Evolutionary conservation across 1,139 yeast genomes (phyloP).

Genomic region (Keqinozyma sinolaborantium): DNA sequence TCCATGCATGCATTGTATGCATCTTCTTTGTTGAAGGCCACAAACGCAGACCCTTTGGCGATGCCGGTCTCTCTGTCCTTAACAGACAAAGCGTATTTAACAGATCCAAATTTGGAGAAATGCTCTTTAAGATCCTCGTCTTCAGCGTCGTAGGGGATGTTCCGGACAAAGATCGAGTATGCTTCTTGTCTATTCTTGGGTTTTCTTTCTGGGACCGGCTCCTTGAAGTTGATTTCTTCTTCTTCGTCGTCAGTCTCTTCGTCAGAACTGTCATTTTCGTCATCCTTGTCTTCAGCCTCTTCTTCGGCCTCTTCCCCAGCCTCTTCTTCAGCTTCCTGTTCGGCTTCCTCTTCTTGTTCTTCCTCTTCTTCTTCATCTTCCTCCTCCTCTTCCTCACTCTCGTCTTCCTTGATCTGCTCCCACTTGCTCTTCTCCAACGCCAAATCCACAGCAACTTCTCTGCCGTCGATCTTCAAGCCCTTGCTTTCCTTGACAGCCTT

Average conservation of each 20-base stretch:
- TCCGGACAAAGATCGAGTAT: constrained; percentile 79
- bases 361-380: constrained; percentile 24
- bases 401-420: constrained; percentile 44
- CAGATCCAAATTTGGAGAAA: constrained; percentile 79
- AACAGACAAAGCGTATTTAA: constrained; percentile 91
- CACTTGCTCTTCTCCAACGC: constrained; percentile 87
- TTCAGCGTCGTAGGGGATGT: constrained; percentile 93
- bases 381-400: constrained; percentile 37
- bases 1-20: constrained; percentile 67
- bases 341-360: constrained; percentile 21
- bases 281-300: constrained; percentile 30
- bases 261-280: constrained; percentile 31
- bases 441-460: constrained; percentile 92
- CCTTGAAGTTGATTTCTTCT: constrained; percentile 26
- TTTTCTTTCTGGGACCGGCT: constrained; percentile 26
- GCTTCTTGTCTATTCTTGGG: constrained; percentile 62
- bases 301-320: constrained; percentile 24
- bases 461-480: constrained; percentile 80
- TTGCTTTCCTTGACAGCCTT: constrained; percentile 71
- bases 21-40: constrained; percentile 67
- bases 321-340: constrained; percentile 17
- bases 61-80: constrained; percentile 80
- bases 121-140: constrained; percentile 73
- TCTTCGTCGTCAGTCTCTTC: constrained; percentile 19
- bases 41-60: constrained; percentile 94